Conservation (phyloP, 2,329 filamentous ascomycete genomes). For the Aspergillus transmontanensis region DNA sequence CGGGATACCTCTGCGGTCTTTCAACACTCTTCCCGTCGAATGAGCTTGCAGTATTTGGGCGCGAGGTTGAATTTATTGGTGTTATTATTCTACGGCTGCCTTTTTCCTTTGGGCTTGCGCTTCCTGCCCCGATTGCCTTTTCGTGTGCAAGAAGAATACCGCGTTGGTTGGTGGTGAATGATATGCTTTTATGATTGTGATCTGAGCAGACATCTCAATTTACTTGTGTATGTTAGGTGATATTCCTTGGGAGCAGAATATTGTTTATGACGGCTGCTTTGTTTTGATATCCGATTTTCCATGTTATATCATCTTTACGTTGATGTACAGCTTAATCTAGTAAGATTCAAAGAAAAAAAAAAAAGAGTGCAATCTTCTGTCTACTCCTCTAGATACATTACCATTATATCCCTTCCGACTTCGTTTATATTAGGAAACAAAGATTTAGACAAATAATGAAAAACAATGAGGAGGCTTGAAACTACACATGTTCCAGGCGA, state of each 20-base stretch:
- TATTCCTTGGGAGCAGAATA: not conserved
- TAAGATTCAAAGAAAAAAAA: not conserved
- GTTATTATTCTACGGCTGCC: not conserved
- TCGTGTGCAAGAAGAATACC: not conserved
- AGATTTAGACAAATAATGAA: not conserved
- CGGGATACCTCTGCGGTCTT: slow-evolving; percentile 1
- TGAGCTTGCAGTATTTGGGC: not conserved
- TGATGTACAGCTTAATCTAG: not conserved
- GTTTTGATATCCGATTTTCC: not conserved
- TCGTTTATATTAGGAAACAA: slow-evolving; percentile 2
- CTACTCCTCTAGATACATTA: slow-evolving; percentile 4
- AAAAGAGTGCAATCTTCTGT: not conserved
- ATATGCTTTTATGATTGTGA: not conserved
- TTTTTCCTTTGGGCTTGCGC: not conserved
- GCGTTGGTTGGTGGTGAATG: not conserved
- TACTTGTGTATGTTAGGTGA: not conserved
- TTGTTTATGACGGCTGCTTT: not conserved
- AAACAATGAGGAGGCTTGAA: not conserved
- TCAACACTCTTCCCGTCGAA: not conserved
- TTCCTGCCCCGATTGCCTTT: not conserved
- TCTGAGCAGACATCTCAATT: not conserved
- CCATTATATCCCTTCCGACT: not conserved
- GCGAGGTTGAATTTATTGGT: not conserved
- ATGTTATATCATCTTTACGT: not conserved
- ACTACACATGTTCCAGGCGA: not conserved